These are phyloP conservation scores for Rostrohypoxylon terebratum DNA, from an alignment of 495 filamentous ascomycete species.

Conservation along the genomic window DNA sequence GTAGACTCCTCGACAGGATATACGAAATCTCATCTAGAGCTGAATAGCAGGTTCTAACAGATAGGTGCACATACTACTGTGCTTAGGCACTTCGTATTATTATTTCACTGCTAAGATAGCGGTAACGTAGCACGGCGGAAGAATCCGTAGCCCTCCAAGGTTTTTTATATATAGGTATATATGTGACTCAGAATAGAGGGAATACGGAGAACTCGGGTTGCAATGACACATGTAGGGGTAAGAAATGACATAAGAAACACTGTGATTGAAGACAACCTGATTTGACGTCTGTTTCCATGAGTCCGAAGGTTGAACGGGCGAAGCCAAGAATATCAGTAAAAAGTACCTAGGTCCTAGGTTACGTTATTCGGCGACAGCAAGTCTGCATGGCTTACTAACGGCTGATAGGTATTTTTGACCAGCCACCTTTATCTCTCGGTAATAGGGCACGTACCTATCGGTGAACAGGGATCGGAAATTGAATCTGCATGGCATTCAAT, in stretches of 20 bases:
- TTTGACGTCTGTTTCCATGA: not conserved
- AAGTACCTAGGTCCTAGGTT: too few relatives aligned
- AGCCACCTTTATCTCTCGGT: not conserved
- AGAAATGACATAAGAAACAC: not conserved
- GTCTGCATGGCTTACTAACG: not conserved
- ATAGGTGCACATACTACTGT: too few relatives aligned
- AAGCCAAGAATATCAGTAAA: not conserved
- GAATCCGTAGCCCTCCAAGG: not conserved
- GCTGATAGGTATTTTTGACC: not conserved
- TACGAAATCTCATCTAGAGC: too few relatives aligned
- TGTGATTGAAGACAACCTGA: not conserved
- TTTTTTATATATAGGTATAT: too few relatives aligned
- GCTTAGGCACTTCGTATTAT: not conserved
- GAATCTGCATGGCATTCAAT: constrained; percentile 31
- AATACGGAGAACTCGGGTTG: not conserved
- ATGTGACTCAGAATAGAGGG: not conserved
- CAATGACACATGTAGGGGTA: not conserved
- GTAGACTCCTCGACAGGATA: too few relatives aligned
- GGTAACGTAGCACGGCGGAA: not conserved
- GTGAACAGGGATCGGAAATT: constrained; percentile 39
- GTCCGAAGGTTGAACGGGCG: not conserved
- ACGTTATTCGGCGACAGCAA: not conserved
- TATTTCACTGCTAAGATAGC: not conserved
- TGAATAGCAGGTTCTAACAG: not conserved
- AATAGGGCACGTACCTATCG: constrained; percentile 8